A percentile compares a stretch with the other conserved stretches of the same genome.
Evolutionary conservation across 495 filamentous ascomycete species (phyloP).

Genomic region (Aspergillus sclerotiicarbonarius): DNA sequence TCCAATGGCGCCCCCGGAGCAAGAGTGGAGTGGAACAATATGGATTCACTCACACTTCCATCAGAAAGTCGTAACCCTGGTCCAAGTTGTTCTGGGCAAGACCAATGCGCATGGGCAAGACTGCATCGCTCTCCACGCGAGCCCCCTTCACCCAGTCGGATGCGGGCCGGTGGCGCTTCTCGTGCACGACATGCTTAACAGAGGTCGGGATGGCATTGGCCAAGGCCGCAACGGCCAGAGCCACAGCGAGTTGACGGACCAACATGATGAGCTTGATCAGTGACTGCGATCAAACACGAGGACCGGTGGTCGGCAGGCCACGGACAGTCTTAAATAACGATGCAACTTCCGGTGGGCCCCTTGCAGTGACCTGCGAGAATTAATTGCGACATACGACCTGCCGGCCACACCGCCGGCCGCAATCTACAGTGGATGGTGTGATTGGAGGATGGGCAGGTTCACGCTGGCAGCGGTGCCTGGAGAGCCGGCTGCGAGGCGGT

Average conservation of each 20-base stretch:
- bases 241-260: constrained; percentile 6
- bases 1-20: too few species aligned
- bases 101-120: constrained; percentile 55
- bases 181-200: constrained; percentile 40
- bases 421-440: too few species aligned
- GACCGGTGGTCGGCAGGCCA: too few species aligned
- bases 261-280: neutral
- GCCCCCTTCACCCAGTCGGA: constrained; percentile 35
- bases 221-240: constrained; percentile 26
- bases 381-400: too few species aligned
- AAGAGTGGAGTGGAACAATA: too few species aligned
- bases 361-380: too few species aligned
- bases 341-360: too few species aligned
- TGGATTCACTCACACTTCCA: constrained; percentile 43
- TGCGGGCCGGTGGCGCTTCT: constrained; percentile 28
- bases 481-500: too few species aligned
- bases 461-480: too few species aligned
- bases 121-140: constrained; percentile 28
- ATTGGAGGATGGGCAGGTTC: too few species aligned
- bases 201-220: constrained; percentile 28
- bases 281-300: neutral
- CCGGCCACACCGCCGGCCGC: too few species aligned
- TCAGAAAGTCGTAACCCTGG: constrained; percentile 49
- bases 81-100: constrained; percentile 54
- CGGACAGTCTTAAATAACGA: too few species aligned